phyloP scores from a whole-genome alignment of 805 yeast genomes.

The Teunomyces funiuensis region DNA sequence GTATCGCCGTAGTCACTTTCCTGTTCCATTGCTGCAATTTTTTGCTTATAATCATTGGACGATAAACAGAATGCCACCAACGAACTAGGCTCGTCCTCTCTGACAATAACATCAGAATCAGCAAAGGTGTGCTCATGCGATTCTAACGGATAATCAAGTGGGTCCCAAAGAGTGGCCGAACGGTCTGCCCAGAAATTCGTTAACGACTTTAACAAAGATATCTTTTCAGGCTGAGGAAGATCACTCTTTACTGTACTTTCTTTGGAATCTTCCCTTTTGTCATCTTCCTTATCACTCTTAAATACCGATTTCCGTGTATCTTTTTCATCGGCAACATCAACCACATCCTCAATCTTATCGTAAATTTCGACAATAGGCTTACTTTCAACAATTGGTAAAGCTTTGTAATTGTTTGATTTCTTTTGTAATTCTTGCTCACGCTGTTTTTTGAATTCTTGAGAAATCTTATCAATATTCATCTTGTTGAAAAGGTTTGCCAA shows the following conservation, averaged over 20 bases:
- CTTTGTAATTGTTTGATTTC: slow-evolving; percentile 62
- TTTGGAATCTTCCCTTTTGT: slow-evolving; percentile 2
- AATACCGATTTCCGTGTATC: slow-evolving; percentile 6
- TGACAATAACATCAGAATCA: slow-evolving; percentile 87
- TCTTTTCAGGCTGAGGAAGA: slow-evolving; percentile 56
- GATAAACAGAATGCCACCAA: slow-evolving; percentile 89
- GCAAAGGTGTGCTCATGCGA: slow-evolving; percentile 88
- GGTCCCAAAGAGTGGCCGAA: slow-evolving; percentile 93
- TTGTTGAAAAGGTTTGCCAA: slow-evolving; percentile 68
- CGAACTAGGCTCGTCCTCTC: slow-evolving; percentile 97
- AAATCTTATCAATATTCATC: slow-evolving; percentile 75
- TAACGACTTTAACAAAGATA: slow-evolving; percentile 76
- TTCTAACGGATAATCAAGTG: slow-evolving; percentile 76
- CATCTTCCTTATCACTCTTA: slow-evolving; percentile 3
- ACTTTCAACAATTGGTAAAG: slow-evolving; percentile 68
- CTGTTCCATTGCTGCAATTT: slow-evolving; percentile 44
- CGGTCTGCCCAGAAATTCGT: slow-evolving; percentile 97
- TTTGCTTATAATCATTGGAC: slow-evolving; percentile 75
- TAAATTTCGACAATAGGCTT: slow-evolving; percentile 90
- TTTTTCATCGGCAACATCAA: slow-evolving; percentile 43
- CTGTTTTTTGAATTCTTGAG: slow-evolving; percentile 83
- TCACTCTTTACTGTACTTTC: slow-evolving; percentile 18
- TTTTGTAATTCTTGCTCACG: slow-evolving; percentile 71
- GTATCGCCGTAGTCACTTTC: slow-evolving; percentile 16
- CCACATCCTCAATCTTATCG: slow-evolving; percentile 85